Percentiles rank a stretch among this genome's conserved stretches.
These are phyloP conservation scores for Raphanus hybrid DNA, from an alignment of 441 rosid genomes.

Conservation along the genomic window DNA sequence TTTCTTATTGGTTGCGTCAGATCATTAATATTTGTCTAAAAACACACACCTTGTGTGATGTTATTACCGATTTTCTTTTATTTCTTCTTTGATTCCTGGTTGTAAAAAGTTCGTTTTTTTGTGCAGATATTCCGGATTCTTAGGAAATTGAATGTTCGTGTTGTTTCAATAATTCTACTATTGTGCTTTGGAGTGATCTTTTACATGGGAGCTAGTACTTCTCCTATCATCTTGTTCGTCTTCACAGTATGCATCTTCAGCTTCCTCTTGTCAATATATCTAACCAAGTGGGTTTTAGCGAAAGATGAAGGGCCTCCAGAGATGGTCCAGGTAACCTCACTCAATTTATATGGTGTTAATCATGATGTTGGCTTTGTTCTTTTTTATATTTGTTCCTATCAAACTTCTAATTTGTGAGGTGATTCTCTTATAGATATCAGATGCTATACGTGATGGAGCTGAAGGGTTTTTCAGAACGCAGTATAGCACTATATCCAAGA, in stretches of 20 bases:
- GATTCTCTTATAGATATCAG: conserved; percentile 77
- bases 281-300: conserved; percentile 94
- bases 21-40: neutral
- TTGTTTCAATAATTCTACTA: too few species aligned
- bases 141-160: too few species aligned
- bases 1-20: conserved; percentile 23
- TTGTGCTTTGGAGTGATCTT: conserved; percentile 47
- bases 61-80: neutral
- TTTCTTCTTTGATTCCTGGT: conserved; percentile 27
- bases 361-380: neutral
- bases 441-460: conserved; percentile 98
- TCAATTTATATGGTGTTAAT: neutral
- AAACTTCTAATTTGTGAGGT: conserved; percentile 37
- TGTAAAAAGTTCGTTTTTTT: neutral
- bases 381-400: neutral
- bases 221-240: conserved; percentile 91
- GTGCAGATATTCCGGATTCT: too few species aligned
- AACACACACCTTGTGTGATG: neutral
- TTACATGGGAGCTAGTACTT: conserved; percentile 89
- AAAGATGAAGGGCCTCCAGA: conserved; percentile 99
- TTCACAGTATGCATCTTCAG: conserved; percentile 83
- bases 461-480: conserved; percentile 99
- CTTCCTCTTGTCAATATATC: conserved; percentile 78
- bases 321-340: conserved; percentile 54
- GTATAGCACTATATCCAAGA: conserved; percentile 93